Evolutionary conservation across 2,329 filamentous ascomycete species (phyloP), one percentile per base, ranked within the genome.

Genomic region (Xylaria multiplex): DNA sequence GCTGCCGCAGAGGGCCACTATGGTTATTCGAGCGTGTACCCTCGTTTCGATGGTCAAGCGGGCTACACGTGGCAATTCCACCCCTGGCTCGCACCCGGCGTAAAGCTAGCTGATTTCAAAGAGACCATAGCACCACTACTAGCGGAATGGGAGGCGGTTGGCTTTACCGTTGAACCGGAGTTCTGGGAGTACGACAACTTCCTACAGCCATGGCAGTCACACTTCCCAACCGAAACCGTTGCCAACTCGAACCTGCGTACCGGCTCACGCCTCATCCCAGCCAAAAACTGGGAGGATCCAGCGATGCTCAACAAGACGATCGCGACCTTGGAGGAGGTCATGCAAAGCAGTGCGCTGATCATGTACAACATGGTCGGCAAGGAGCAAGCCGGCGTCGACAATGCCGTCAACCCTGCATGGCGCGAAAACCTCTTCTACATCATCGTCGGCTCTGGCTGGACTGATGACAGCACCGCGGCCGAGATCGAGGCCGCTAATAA

Each of bases 391-490:
- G 43, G 42, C 54, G 58, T 59, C 55, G 67, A 73, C 24, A 74
- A 76, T 48, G 69, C 72, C 2, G 70, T 73, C 43, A 72, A 74
- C 58, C 83, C 82, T 0, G 83, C 82, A 0, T 85, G 83, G 82
- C 76, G 83, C n/a, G 76, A 78, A 0, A 77, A 52, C 59, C 54
- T 66, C 3, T 73, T 81, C 74, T 77, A 78, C 60, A 71, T 70
- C 55, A 80, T 81, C 67, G 68, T 72, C 30, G 72, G 65, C 2
- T 60, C 69, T 1, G 11, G 62, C 4, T 77, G 74, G 74, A 63
- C 67, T 8, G 64, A 67, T 2, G 59, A 61, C 22, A 67, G 68
- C 22, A 55, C 72, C 0, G 60, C 70, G 5, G 62, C 63, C 14
- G 59, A 73, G 24, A 73, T 77, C 32, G 62, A 71, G 32, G 50